These are phyloP conservation scores for Pistacia vera DNA, from an alignment of 345 rosid genomes.

Conservation along the genomic window DNA sequence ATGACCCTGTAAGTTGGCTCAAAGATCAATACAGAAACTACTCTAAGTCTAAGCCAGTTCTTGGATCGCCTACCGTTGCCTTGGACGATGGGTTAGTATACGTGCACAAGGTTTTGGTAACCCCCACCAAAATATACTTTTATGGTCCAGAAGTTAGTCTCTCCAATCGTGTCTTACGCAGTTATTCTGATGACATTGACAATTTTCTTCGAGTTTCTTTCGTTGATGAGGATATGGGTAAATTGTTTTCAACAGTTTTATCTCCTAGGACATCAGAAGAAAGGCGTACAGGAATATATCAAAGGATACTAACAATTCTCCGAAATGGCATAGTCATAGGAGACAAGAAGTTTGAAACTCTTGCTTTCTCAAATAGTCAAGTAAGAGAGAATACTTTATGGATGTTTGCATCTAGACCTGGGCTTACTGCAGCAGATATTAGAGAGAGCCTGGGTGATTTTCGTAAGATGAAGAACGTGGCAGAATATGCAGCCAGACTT, in stretches of 20 bases:
- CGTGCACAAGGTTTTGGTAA: too few relatives aligned
- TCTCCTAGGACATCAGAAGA: slow-evolving; percentile 27
- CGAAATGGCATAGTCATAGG: slow-evolving; percentile 45
- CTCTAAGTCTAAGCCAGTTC: too few relatives aligned
- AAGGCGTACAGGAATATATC: slow-evolving; percentile 36
- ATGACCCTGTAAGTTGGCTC: too few relatives aligned
- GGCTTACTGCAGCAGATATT: slow-evolving; percentile 37
- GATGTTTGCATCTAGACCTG: too few relatives aligned
- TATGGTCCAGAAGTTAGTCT: too few relatives aligned
- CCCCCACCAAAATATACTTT: too few relatives aligned
- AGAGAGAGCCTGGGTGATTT: slow-evolving; percentile 45
- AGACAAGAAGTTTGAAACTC: background rate
- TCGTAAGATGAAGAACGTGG: slow-evolving; percentile 41
- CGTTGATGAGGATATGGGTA: slow-evolving; percentile 46
- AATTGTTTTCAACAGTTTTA: background rate
- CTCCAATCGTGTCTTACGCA: too few relatives aligned
- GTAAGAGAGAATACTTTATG: too few relatives aligned
- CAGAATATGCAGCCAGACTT: slow-evolving; percentile 50
- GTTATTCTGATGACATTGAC: slow-evolving; percentile 27
- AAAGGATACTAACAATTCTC: slow-evolving; percentile 39
- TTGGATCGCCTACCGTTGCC: too few relatives aligned
- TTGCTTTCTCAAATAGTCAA: too few relatives aligned
- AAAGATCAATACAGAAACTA: too few relatives aligned
- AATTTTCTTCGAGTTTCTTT: slow-evolving; percentile 56
- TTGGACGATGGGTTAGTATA: too few relatives aligned